Evolutionary conservation across 441 rosid genomes (phyloP).

Genomic region (Erodium trifolium): DNA sequence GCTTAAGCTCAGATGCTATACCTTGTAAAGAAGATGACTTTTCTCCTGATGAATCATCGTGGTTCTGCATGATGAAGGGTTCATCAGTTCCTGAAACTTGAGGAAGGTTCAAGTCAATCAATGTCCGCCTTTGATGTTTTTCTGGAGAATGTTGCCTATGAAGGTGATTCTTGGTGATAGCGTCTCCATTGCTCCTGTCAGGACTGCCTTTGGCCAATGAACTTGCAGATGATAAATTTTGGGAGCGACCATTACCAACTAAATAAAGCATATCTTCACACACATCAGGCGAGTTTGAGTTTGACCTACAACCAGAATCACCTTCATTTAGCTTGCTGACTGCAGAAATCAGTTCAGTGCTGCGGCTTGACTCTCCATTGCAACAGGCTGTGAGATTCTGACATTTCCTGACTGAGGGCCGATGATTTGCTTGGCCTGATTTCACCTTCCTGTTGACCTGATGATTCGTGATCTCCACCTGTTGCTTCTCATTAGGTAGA

Average conservation of each 20-base stretch:
- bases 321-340: slow-evolving; percentile 28
- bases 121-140: slow-evolving; percentile 23
- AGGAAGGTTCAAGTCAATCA: slow-evolving; percentile 49
- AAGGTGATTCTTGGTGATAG: slow-evolving; percentile 15
- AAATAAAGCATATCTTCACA: slow-evolving; percentile 31
- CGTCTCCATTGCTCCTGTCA: slow-evolving; percentile 30
- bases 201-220: slow-evolving; percentile 36
- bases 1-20: slow-evolving; percentile 23
- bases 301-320: slow-evolving; percentile 24
- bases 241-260: slow-evolving; percentile 19
- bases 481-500: slow-evolving; percentile 19
- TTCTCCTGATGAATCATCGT: slow-evolving; percentile 24
- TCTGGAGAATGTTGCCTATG: slow-evolving; percentile 24
- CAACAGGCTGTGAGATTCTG: slow-evolving; percentile 26
- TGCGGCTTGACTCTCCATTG: slow-evolving; percentile 32
- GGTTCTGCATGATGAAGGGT: slow-evolving; percentile 22
- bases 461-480: slow-evolving; percentile 21
- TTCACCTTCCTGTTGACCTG: slow-evolving; percentile 22
- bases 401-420: slow-evolving; percentile 23
- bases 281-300: slow-evolving; percentile 25
- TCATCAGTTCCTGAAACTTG: slow-evolving; percentile 31
- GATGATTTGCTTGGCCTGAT: slow-evolving; percentile 27
- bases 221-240: slow-evolving; percentile 31
- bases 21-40: slow-evolving; percentile 26
- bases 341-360: slow-evolving; percentile 22